phyloP scores from a whole-genome alignment of 1,139 yeast species.

The Zygosaccharomyces pseudobailii region DNA sequence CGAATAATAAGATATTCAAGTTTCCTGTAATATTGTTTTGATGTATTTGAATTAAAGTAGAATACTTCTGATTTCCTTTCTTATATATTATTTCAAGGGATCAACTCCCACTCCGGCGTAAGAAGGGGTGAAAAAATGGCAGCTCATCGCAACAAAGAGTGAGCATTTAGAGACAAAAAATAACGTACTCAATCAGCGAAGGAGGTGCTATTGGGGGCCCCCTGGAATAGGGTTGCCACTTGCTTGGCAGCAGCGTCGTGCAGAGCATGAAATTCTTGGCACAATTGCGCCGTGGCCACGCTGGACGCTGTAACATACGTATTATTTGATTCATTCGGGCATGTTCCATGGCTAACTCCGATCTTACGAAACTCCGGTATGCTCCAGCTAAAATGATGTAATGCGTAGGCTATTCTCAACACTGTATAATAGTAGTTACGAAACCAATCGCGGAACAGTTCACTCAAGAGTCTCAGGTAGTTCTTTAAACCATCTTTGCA shows the following conservation, averaged over 20 bases:
- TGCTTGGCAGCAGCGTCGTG: slow-evolving; percentile 9
- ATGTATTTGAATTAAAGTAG: too few relatives aligned
- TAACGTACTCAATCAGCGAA: neutral
- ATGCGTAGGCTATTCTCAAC: slow-evolving; percentile 18
- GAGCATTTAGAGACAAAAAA: neutral
- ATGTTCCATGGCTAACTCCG: neutral
- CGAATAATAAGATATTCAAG: too few relatives aligned
- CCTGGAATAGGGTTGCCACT: slow-evolving; percentile 1
- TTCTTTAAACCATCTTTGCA: slow-evolving; percentile 15
- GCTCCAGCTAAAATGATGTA: slow-evolving; percentile 17
- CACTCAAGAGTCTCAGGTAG: slow-evolving; percentile 11
- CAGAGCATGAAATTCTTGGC: slow-evolving; percentile 7
- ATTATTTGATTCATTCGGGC: neutral
- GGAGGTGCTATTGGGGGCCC: neutral
- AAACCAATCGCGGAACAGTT: slow-evolving; percentile 18
- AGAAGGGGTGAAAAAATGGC: neutral
- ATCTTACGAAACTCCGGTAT: slow-evolving; percentile 19
- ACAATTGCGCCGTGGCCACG: neutral
- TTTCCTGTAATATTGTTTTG: too few relatives aligned
- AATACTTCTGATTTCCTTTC: neutral
- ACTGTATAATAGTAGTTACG: slow-evolving; percentile 18
- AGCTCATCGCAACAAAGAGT: neutral
- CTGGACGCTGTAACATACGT: neutral
- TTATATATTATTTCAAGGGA: neutral
- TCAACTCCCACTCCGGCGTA: neutral